Evolutionary conservation across 1,139 yeast species (phyloP).

Genomic region (Hemisphaericaspora xylanilytica): DNA sequence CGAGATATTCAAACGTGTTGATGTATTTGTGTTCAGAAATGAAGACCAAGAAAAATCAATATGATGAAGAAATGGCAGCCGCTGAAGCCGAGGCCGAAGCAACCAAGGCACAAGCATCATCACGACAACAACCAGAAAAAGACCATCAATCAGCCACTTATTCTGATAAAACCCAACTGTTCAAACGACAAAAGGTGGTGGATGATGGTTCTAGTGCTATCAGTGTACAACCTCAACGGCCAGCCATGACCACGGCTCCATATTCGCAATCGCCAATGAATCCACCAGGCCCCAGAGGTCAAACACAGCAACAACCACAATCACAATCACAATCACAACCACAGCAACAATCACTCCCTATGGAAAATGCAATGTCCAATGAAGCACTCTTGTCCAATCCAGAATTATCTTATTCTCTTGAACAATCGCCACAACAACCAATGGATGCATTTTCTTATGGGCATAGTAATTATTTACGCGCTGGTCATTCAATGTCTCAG

Average conservation of each 20-base stretch:
- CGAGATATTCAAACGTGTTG: conserved; percentile 76
- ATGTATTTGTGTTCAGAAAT: conserved; percentile 77
- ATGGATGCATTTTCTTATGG: conserved; percentile 11
- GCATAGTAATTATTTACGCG: conserved; percentile 1
- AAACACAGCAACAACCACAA: no score
- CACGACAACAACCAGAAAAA: no score
- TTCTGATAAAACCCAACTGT: neutral
- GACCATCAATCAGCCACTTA: no score
- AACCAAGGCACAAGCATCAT: no score
- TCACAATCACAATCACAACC: neutral
- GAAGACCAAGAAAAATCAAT: conserved; percentile 33
- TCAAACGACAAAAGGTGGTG: neutral
- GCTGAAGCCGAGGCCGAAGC: conserved; percentile 4
- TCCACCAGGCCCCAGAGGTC: neutral
- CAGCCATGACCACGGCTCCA: neutral
- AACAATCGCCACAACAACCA: conserved; percentile 4
- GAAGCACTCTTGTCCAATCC: conserved; percentile 2
- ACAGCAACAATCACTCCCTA: neutral
- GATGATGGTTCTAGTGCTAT: neutral
- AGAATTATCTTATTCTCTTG: conserved; percentile 1
- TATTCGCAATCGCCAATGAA: conserved; percentile 1
- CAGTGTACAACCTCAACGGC: neutral
- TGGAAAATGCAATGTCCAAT: neutral
- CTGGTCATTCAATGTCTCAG: conserved; percentile 2
- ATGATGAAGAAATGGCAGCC: conserved; percentile 12